Base-by-base conservation (phyloP, 495 filamentous ascomycete species). In the Xanthoparmelia taractica region DNA sequence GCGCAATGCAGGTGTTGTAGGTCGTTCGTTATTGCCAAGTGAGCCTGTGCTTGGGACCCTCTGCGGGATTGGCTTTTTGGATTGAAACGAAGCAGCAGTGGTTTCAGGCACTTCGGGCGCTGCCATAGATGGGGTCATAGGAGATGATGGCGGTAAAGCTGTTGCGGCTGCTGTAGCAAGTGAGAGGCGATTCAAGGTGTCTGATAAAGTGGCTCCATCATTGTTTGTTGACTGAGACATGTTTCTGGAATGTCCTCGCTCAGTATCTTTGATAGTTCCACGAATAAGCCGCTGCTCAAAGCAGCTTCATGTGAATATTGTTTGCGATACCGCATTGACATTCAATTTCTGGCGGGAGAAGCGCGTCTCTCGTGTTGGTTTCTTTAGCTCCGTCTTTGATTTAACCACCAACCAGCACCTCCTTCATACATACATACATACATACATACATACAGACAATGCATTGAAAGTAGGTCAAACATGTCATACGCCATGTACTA, bases 11-110 rank as follows among this genome's bases (percentile, higher is more conserved):
- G 78, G 71, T 29, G 69, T 75, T n/a, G 74, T 76, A 33, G 73
- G 73, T 60, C 76, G 75, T 31, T 71, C 73, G 61, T 77, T 76
- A 77, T 84, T 66, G 69, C 76, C 61, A 76, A 84, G 55, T 69
- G 83, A 73, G 75, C 78, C 72, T 72, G 73, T 73, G 73, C 81
- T 79, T 66, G 80, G 72, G 70, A 73, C 71, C 75, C 83, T 76
- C 73, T 79, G 70, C 70, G 82, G 71, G 68, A 75, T 15, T 75
- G 68, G 55, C 72, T 70, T 61, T 71, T 68, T 23, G 72, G 68
- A 63, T 72, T 73, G 38, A 73, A 72, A 13, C 56, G 78, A 68
- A 63, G 57, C 57, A 56, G 74, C 64, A 63, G 18, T 29, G 48
- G 36, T 56, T 60, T 58, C 69, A 65, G 41, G 60, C 67, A 45